These are phyloP conservation scores for Parasitella parasitica DNA, from an alignment of 371 early-diverging fungal species.

Conservation along the genomic window DNA sequence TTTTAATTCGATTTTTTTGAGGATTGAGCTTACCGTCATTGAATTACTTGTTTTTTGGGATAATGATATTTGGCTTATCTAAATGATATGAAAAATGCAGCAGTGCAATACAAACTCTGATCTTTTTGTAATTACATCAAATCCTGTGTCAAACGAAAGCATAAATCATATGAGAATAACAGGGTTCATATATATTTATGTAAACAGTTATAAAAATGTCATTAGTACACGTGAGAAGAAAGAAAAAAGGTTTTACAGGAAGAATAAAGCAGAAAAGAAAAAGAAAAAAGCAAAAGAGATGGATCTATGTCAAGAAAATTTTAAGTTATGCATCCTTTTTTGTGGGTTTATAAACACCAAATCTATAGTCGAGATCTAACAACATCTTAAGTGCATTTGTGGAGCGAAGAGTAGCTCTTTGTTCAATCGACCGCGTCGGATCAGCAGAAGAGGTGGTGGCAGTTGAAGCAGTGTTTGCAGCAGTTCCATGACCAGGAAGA, in stretches of 20 bases:
- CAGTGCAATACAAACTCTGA: too few species aligned
- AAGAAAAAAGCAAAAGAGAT: constrained; percentile 6
- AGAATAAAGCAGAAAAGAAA: not conserved
- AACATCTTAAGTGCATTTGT: constrained; percentile 68
- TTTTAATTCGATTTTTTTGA: too few species aligned
- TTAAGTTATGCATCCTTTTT: constrained; percentile 9
- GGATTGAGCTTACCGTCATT: too few species aligned
- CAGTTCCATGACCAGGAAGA: constrained; percentile 49
- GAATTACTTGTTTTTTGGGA: too few species aligned
- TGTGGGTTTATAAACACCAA: constrained; percentile 44
- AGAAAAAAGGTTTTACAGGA: not conserved
- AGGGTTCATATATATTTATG: not conserved
- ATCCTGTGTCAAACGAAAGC: not conserved
- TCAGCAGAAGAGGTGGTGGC: constrained; percentile 13
- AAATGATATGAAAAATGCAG: too few species aligned
- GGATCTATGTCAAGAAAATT: not conserved
- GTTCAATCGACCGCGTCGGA: constrained; percentile 18
- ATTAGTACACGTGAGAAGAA: not conserved
- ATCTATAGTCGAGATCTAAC: constrained; percentile 60
- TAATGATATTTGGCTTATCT: too few species aligned
- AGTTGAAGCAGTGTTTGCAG: constrained; percentile 27
- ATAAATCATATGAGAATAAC: not conserved
- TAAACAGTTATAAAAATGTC: not conserved
- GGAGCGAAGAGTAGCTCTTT: constrained; percentile 49
- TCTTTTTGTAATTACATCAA: not conserved